Conservation (phyloP, 2,329 filamentous ascomycete species). For the Zasmidium cellare region DNA sequence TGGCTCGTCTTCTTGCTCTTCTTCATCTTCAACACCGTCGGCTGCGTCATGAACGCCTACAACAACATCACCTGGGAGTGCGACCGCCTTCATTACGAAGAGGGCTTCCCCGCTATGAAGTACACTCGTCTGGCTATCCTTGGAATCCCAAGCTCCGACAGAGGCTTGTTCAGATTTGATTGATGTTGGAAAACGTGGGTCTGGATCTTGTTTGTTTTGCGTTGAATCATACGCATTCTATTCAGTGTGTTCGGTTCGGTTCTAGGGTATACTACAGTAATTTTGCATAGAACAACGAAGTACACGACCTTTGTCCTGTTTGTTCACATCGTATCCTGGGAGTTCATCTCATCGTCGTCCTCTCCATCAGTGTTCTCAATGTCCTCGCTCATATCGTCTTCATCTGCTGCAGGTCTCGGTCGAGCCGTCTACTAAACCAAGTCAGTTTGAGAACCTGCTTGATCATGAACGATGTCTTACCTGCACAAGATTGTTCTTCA, state of each 20-base stretch:
- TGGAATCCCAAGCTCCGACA: conserved; percentile 24
- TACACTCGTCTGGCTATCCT: conserved; percentile 29
- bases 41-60: conserved; percentile 38
- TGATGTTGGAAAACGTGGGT: background rate
- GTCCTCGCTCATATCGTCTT: background rate
- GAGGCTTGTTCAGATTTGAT: conserved; percentile 11
- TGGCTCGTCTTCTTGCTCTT: conserved; percentile 37
- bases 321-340: background rate
- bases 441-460: background rate
- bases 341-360: background rate
- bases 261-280: background rate
- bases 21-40: conserved; percentile 37
- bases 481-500: conserved; percentile 36
- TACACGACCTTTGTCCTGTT: background rate
- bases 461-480: background rate
- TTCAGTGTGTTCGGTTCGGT: background rate
- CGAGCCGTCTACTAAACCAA: background rate
- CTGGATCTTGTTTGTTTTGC: background rate
- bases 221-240: background rate
- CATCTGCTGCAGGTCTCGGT: background rate
- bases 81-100: conserved; percentile 32
- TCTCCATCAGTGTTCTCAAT: background rate
- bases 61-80: conserved; percentile 38
- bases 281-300: background rate
- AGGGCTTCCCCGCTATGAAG: conserved; percentile 29